Conservation (phyloP, 192 early-diverging fungal genomes). For the Phycomyces nitens region DNA sequence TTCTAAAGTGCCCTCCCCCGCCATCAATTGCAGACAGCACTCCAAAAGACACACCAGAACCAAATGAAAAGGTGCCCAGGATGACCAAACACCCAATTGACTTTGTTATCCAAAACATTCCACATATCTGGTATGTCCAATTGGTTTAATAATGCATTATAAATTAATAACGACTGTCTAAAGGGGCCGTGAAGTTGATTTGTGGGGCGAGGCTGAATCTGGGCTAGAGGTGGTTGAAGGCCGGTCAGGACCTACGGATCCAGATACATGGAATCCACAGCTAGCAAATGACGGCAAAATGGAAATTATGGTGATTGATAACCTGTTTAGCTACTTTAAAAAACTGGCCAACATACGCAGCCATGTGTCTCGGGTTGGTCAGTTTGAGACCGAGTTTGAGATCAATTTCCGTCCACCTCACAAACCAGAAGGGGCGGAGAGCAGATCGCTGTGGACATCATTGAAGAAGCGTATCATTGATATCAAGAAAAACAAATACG, state of each 20-base stretch:
- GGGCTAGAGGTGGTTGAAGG: constrained; percentile 40
- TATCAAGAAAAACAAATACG: constrained; percentile 16
- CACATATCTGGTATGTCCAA: constrained; percentile 52
- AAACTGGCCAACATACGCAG: constrained; percentile 48
- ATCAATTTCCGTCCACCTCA: constrained; percentile 49
- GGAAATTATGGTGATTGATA: constrained; percentile 62
- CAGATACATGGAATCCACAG: constrained; percentile 58
- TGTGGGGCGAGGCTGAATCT: constrained; percentile 58
- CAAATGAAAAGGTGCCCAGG: constrained; percentile 40
- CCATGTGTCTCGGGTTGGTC: constrained; percentile 63
- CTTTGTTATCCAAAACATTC: constrained; percentile 69
- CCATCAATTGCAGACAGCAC: constrained; percentile 33
- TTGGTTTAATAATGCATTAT: no score
- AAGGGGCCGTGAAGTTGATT: constrained; percentile 62
- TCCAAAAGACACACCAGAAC: constrained; percentile 31
- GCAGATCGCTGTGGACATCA: constrained; percentile 19
- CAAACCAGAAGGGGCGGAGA: constrained; percentile 24
- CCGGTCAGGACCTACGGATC: constrained; percentile 49
- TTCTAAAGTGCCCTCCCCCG: constrained; percentile 40
- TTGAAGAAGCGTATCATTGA: constrained; percentile 20
- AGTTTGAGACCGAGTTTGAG: constrained; percentile 53
- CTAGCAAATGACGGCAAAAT: constrained; percentile 64
- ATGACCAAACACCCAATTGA: constrained; percentile 62
- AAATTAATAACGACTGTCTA: no score
- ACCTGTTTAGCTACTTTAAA: constrained; percentile 62